phyloP scores from a whole-genome alignment of 139 green algal genomes.

The Auxenochlorella protothecoides region DNA sequence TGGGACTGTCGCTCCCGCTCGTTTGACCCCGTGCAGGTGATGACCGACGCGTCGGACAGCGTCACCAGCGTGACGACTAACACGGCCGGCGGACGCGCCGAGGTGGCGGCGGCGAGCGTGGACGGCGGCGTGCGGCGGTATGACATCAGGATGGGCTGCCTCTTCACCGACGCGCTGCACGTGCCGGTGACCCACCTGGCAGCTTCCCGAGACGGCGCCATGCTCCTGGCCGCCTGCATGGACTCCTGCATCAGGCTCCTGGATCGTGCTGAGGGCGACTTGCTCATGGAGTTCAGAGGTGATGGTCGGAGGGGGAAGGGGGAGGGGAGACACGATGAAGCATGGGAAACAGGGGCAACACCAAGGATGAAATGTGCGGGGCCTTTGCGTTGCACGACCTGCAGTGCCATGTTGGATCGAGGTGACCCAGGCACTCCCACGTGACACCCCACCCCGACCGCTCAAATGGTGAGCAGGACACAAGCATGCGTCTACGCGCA shows the following conservation, averaged over 20 bases:
- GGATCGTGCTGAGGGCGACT: slow-evolving; percentile 49
- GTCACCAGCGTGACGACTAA: slow-evolving; percentile 59
- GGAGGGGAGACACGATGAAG: background rate
- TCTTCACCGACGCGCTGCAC: slow-evolving; percentile 62
- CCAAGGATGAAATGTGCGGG: background rate
- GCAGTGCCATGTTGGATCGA: background rate
- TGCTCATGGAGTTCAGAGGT: slow-evolving; percentile 68
- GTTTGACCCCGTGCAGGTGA: slow-evolving; percentile 65
- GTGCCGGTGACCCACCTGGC: slow-evolving; percentile 51
- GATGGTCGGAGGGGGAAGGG: background rate
- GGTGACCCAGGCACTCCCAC: background rate
- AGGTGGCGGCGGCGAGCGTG: slow-evolving; percentile 70
- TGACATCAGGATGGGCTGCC: slow-evolving; percentile 68
- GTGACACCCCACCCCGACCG: too few relatives aligned
- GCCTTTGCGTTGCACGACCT: too few relatives aligned
- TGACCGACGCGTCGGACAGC: slow-evolving; percentile 74
- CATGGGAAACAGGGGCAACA: background rate
- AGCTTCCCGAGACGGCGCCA: slow-evolving; percentile 31
- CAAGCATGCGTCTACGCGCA: slow-evolving; percentile 45
- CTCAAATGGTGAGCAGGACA: slow-evolving; percentile 35
- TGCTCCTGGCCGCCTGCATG: slow-evolving; percentile 63
- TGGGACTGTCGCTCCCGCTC: slow-evolving; percentile 82
- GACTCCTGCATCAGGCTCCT: slow-evolving; percentile 58
- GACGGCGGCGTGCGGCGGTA: slow-evolving; percentile 80
- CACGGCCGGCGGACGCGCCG: slow-evolving; percentile 7